Base-by-base conservation (phyloP, 306 rosid genomes). In the Castanospermum australe region DNA sequence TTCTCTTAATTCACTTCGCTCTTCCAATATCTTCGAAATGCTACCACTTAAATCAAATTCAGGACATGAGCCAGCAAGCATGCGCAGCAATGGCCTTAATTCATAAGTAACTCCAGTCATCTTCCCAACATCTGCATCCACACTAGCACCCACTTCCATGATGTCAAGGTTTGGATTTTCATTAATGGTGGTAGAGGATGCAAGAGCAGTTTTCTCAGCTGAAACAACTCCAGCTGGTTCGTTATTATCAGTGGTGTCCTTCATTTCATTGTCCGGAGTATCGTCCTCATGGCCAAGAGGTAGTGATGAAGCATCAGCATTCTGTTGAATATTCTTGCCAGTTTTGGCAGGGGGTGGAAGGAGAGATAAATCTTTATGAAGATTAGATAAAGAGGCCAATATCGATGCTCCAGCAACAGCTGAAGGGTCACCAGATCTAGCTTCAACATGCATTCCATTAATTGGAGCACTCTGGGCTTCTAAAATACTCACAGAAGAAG, bases 331-430 rank as follows among this genome's bases (percentile, higher is more conserved):
- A 67, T 88, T 85, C 55, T 84, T 87, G 25, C 86, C 79, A 48
- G 91, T 71, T 86, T 89, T 93, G 60, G 81, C 75, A 68, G 94
- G 85, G 17, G 95, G 89, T 14, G 94, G 83, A 81, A 89, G 86
- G 59, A 83, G 79, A 30, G 96, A 84, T 61, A 89, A 84, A 68
- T 89, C 97, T 82, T 90, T 84, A 51, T 85, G 87, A 73, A 85
- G 63, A 84, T 84, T 85, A 65, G 99, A 87, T 79, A 93, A 79
- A n/a, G 99, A 89, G 18, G 97, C 94, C 78, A 95, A 85, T 80
- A 95, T 92, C 28, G 99, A 91, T 41, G 97, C 94, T 45, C 96
- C 98, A 54, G 93, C 92, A 73, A 93, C 99, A 73, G 97, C 90
- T 15, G 99, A 89, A 64, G 92, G 84, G 74, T 95, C 99, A 71